Base-by-base conservation (phyloP, 2,329 filamentous ascomycete species). In the Cladophialophora exuberans region DNA sequence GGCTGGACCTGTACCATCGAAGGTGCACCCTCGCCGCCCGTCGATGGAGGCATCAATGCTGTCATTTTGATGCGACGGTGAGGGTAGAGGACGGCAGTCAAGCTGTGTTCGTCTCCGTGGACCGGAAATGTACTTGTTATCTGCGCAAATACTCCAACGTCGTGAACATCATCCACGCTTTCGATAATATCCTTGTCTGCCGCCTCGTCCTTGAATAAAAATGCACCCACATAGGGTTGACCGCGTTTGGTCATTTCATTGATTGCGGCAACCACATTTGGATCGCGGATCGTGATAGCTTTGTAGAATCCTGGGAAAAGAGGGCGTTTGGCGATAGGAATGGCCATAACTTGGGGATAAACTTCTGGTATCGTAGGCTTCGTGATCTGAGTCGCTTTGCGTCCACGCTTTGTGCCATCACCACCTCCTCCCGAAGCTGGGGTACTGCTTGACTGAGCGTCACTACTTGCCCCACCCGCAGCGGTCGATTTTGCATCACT, bases 241-340 rank as follows among this genome's bases (percentile, higher is more conserved):
- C 94, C 94, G 48, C 93, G 83, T 79, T 96, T 96, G 70, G 97
- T 90, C 81, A 96, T 94, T 69, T 99, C 95, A 55, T 92, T 88
- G 63, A 99, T 96, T 18, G 94, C 94, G 33, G 86, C 85, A 11
- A 92, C 88, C 30, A 99, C 94, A 65, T 94, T 89, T 15, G 89
- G 89, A 67, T 99, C 91, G 69, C 90, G 87, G 64, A 99, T 96
- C 3, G 93, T 99, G 64, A 99, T 94, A 7, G 94, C 93, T 75
- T 99, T 99, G 78, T 99, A 99, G 74, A 97, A 99, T 1, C 94
- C 94, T 1, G 94, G 94, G 73, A 97, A 99, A 10, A 99, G 78
- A 9, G 94, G 94, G 49, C 94, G 83, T 71, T 95, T 91, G 23
- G 90, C 89, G 66, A 99, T 97, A 6, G 94, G 94, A 52, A 99